phyloP scores from a whole-genome alignment of 2,329 filamentous ascomycete genomes.

The Pestalotiopsis sp. region DNA sequence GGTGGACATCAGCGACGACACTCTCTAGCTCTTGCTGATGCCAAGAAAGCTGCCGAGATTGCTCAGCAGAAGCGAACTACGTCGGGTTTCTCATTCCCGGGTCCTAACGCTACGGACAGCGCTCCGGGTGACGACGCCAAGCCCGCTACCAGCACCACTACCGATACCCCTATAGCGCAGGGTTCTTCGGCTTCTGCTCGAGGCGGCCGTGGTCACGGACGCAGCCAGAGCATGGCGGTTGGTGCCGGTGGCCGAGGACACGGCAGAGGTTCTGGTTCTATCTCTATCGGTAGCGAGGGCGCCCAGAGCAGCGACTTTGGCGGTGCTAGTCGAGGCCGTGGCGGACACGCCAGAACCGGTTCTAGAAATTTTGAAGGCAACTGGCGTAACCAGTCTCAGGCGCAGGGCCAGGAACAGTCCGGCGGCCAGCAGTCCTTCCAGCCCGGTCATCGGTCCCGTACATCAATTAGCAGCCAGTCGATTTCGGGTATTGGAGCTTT shows the following conservation, averaged over 20 bases:
- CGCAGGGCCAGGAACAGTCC: constrained; percentile 68
- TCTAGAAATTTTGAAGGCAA: constrained; percentile 98
- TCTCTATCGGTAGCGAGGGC: constrained; percentile 57
- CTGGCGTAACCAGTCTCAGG: constrained; percentile 81
- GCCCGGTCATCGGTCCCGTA: constrained; percentile 85
- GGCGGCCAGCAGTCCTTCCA: constrained; percentile 76
- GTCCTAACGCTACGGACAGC: constrained; percentile 67
- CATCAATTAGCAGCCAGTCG: constrained; percentile 78
- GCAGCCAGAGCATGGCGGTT: constrained; percentile 91
- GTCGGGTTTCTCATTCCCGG: constrained; percentile 92
- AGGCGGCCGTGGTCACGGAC: constrained; percentile 64
- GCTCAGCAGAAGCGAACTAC: constrained; percentile 96
- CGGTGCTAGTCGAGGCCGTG: constrained; percentile 57
- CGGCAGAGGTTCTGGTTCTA: constrained; percentile 64
- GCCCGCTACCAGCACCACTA: constrained; percentile 46
- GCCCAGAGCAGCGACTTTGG: constrained; percentile 62
- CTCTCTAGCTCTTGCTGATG: constrained; percentile 91
- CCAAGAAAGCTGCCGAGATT: constrained; percentile 95
- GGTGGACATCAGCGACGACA: constrained; percentile 91
- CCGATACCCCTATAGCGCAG: constrained; percentile 43
- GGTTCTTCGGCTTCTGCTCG: constrained; percentile 48
- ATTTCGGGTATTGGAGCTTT: constrained; percentile 83
- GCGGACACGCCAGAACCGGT: constrained; percentile 75
- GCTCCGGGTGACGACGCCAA: constrained; percentile 60
- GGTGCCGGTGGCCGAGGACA: constrained; percentile 71